These are phyloP conservation scores for Chrysosphaeria jannelii DNA, from an alignment of 2,329 filamentous ascomycete species.

Conservation along the genomic window DNA sequence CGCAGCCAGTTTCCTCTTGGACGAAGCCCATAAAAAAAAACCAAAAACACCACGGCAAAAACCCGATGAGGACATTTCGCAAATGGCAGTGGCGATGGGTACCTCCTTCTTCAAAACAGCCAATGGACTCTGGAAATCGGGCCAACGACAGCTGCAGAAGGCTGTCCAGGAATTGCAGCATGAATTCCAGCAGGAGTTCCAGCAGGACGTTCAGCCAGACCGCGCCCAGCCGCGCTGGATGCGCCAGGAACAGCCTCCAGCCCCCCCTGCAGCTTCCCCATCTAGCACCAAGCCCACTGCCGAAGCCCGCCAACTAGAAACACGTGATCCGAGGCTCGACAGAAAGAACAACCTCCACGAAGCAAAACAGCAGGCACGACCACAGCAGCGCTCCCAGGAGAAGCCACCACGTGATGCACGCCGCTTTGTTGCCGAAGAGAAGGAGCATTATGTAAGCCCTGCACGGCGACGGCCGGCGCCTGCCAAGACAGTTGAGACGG, in stretches of 20 bases:
- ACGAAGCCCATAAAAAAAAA: conserved; percentile 70
- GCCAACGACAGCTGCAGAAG: conserved; percentile 77
- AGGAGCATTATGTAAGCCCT: too few species aligned
- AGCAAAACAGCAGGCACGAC: too few species aligned
- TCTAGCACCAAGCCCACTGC: background rate
- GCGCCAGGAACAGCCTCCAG: conserved; percentile 30
- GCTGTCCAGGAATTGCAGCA: conserved; percentile 67
- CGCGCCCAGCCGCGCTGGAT: conserved; percentile 82
- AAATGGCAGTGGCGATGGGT: conserved; percentile 56
- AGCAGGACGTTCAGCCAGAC: conserved; percentile 33
- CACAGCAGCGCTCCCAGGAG: too few species aligned
- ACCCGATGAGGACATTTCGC: conserved; percentile 46
- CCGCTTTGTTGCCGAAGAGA: too few species aligned
- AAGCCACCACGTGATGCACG: too few species aligned
- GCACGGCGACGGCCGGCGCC: too few species aligned
- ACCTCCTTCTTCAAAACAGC: conserved; percentile 74
- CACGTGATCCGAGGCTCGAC: too few species aligned
- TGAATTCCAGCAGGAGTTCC: conserved; percentile 33
- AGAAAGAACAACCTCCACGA: too few species aligned
- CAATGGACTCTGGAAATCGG: conserved; percentile 80
- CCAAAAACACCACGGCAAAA: conserved; percentile 37
- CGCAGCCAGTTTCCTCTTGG: conserved; percentile 68
- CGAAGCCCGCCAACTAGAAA: too few species aligned
- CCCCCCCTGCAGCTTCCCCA: conserved; percentile 9
- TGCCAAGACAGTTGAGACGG: too few species aligned